These are phyloP conservation scores for Globisporangium recalcitrans DNA, from an alignment of 352 stramenopile genomes.

Conservation along the genomic window DNA sequence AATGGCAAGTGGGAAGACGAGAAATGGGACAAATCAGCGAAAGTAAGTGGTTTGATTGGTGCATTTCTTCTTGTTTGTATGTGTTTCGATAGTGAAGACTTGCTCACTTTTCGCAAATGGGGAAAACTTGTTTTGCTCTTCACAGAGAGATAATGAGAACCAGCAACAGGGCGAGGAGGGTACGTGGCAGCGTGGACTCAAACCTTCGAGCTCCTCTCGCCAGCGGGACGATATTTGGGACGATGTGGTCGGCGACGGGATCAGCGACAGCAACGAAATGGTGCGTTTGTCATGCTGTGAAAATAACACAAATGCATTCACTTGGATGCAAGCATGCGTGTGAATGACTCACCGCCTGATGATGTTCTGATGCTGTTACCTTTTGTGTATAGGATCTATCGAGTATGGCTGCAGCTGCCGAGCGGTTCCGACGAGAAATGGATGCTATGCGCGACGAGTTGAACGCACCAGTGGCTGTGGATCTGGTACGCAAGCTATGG, in stretches of 20 bases:
- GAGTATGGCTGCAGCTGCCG: slow-evolving; percentile 71
- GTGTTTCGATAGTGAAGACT: neutral
- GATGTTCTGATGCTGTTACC: neutral
- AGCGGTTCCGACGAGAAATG: slow-evolving; percentile 85
- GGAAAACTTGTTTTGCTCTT: neutral
- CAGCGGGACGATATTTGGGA: slow-evolving; percentile 70
- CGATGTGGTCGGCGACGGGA: slow-evolving; percentile 48
- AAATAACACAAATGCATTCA: too few species aligned
- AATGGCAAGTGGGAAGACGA: slow-evolving; percentile 45
- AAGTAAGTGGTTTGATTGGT: slow-evolving; percentile 15
- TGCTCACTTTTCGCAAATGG: too few species aligned
- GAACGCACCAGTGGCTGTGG: slow-evolving; percentile 22
- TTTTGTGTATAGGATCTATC: slow-evolving; percentile 56
- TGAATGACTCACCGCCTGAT: too few species aligned
- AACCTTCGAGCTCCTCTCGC: slow-evolving; percentile 24
- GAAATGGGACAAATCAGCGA: slow-evolving; percentile 35
- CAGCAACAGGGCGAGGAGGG: slow-evolving; percentile 31
- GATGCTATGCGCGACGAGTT: slow-evolving; percentile 70
- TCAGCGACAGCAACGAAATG: slow-evolving; percentile 53
- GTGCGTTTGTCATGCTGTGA: slow-evolving; percentile 22
- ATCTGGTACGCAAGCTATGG: slow-evolving; percentile 22
- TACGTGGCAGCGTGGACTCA: slow-evolving; percentile 55
- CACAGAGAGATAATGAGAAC: slow-evolving; percentile 25
- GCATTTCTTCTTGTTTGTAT: neutral
- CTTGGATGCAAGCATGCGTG: neutral